Evolutionary conservation across 495 filamentous ascomycete species (phyloP).

Genomic region (Aspergillus bertholletiae): DNA sequence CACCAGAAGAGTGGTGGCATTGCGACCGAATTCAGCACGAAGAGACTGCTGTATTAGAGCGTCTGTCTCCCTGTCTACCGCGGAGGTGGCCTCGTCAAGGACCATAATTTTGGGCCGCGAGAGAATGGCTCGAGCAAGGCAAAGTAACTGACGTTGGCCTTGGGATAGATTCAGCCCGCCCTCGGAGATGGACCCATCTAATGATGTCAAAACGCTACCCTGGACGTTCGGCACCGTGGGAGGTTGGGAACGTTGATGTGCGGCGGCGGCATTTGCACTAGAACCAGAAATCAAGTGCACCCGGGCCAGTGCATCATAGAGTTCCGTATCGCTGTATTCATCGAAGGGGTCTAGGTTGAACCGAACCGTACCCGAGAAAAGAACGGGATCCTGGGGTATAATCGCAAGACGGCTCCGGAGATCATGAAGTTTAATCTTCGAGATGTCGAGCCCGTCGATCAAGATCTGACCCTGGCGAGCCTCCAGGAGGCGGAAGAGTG

Average conservation of each 20-base stretch:
- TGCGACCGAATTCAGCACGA: slow-evolving; percentile 67
- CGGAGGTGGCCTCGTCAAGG: slow-evolving; percentile 84
- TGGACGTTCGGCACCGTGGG: too few species aligned
- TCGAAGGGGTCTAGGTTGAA: slow-evolving; percentile 81
- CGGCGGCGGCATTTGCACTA: too few species aligned
- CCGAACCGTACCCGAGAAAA: slow-evolving; percentile 83
- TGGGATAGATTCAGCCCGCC: slow-evolving; percentile 81
- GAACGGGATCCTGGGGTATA: slow-evolving; percentile 82
- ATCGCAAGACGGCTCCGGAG: slow-evolving; percentile 74
- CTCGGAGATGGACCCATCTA: slow-evolving; percentile 64
- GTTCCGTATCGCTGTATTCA: slow-evolving; percentile 65
- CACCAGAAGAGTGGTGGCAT: slow-evolving; percentile 70
- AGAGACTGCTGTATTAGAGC: slow-evolving; percentile 78
- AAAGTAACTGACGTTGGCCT: slow-evolving; percentile 84
- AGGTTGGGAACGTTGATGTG: too few species aligned
- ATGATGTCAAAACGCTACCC: slow-evolving; percentile 57
- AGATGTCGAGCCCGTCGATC: slow-evolving; percentile 76
- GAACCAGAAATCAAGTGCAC: slow-evolving; percentile 74
- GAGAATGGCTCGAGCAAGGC: slow-evolving; percentile 83
- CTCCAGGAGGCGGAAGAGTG: slow-evolving; percentile 80
- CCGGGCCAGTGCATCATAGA: slow-evolving; percentile 69
- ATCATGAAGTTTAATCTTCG: slow-evolving; percentile 68
- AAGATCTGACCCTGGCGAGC: slow-evolving; percentile 65
- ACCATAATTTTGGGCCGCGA: slow-evolving; percentile 78
- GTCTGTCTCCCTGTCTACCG: slow-evolving; percentile 87